These are phyloP conservation scores for Cladosporium sp. DNA, from an alignment of 2,329 filamentous ascomycete species.

Conservation along the genomic window DNA sequence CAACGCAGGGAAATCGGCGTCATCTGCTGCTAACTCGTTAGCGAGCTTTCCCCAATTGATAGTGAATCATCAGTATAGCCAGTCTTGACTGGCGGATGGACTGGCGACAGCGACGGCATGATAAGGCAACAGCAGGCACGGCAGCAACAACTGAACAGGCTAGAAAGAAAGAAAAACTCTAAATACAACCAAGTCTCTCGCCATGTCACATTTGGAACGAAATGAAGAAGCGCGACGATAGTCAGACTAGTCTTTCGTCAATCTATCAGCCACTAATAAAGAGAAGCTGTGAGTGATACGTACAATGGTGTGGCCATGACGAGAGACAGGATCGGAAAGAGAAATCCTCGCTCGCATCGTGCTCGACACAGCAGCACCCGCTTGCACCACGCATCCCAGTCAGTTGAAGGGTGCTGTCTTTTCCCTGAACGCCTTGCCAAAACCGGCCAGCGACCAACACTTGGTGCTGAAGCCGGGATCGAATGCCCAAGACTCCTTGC, in stretches of 20 bases:
- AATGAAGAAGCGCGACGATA: conserved; percentile 18
- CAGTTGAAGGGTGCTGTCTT: conserved; percentile 4
- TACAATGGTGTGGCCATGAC: conserved; percentile 27
- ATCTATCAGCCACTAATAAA: conserved; percentile 32
- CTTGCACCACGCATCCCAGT: neutral
- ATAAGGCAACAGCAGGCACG: conserved; percentile 12
- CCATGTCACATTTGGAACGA: conserved; percentile 19
- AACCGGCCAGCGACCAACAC: conserved; percentile 26
- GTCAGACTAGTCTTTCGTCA: conserved; percentile 31
- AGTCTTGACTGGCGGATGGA: neutral
- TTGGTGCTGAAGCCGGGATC: conserved; percentile 23
- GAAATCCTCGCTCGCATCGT: conserved; percentile 10
- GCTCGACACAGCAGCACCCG: conserved; percentile 2
- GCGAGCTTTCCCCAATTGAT: neutral
- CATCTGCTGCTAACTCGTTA: conserved; percentile 22
- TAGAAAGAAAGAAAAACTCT: conserved; percentile 7
- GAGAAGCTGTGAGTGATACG: conserved; percentile 28
- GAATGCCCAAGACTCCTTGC: conserved; percentile 25
- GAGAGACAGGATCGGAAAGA: conserved; percentile 20
- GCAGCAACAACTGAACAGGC: conserved; percentile 8
- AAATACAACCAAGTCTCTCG: conserved; percentile 22
- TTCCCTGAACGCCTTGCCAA: conserved; percentile 17
- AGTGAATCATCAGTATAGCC: neutral
- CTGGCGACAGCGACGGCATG: neutral
- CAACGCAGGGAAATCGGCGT: conserved; percentile 26